Percentiles rank a stretch among this genome's conserved stretches.
These are phyloP conservation scores for Caryopteris hybrid DNA, from an alignment of 305 asterid species.

Conservation along the genomic window DNA sequence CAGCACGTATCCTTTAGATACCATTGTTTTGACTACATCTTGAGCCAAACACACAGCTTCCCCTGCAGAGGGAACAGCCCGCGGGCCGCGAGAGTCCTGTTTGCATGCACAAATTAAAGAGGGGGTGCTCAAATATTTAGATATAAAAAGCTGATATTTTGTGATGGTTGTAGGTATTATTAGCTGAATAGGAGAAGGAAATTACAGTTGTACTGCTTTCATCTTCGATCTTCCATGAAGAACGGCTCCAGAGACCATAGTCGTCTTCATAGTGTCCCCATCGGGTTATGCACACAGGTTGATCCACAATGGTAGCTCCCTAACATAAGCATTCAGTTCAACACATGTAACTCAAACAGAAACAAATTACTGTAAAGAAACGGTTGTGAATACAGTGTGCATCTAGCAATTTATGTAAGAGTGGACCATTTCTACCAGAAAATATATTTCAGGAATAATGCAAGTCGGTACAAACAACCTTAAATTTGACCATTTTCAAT, in stretches of 20 bases:
- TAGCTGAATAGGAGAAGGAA: not conserved
- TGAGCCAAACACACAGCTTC: constrained; percentile 83
- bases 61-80: constrained; percentile 63
- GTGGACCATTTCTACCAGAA: not conserved
- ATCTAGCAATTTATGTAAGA: not conserved
- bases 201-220: constrained; percentile 49
- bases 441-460: not conserved
- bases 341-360: not conserved
- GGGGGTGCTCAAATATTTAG: not conserved
- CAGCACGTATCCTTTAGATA: constrained; percentile 64
- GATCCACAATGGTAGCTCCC: constrained; percentile 91
- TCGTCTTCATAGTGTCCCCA: constrained; percentile 83
- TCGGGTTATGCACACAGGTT: constrained; percentile 77
- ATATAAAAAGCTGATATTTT: not conserved
- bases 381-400: not conserved
- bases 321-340: constrained; percentile 19
- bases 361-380: not conserved
- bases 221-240: constrained; percentile 60
- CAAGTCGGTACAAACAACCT: not conserved
- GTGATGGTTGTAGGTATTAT: not conserved
- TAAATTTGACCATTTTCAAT: not conserved
- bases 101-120: not conserved
- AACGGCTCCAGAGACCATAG: constrained; percentile 50
- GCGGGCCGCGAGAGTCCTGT: constrained; percentile 36
- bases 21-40: constrained; percentile 81